Evolutionary conservation across 2,329 filamentous ascomycete species (phyloP), one percentile per base, ranked within the genome.

Genomic region (Beauveria sp.): DNA sequence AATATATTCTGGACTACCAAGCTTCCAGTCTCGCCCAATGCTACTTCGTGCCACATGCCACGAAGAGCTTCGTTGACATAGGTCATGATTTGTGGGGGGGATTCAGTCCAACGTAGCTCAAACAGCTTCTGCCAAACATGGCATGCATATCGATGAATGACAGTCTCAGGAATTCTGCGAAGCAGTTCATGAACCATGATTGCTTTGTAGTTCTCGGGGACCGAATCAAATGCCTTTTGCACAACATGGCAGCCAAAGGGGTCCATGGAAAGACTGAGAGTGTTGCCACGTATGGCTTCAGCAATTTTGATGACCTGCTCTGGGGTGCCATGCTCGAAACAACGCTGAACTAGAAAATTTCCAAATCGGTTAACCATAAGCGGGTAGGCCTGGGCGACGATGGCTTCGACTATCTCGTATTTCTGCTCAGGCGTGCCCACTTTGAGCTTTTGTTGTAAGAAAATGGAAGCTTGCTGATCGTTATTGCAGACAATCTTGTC

Each of bases 41-140:
- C 96, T 65, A 99, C 95, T 71, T 99, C 93, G 71, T 98, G 93
- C 95, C 95, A 99, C 92, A 98, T 98, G 63, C 93, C 93, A 63
- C 86, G 85, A 60, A 99, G 83, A 64, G 95, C 90, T 68, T 98
- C 92, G 70, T 99, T 99, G 76, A 99, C 96, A 70, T 91, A 96
- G 70, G 90, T 90, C 95, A 99, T 99, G 76, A 99, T 96, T 75
- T 97, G 93, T 26, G 95, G 95, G 48, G 95, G 95, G 45, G 92
- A 90, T 69, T 93, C 89, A 65, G 88, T 91, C 95, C 95, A 99
- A 70, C 95, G 89, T 68, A 99, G 85, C 75, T 99, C 95, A 73
- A 99, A 99, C 31, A 99, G 85, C 80, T 99, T 99, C 79, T 99
- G 95, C 95, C 95, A 99, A 65, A 99, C 95, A 74, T 99, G 95